Percentiles rank a stretch among this genome's conserved stretches.
Conservation (phyloP, 1,139 yeast genomes). For the Blastobotrys persicus region DNA sequence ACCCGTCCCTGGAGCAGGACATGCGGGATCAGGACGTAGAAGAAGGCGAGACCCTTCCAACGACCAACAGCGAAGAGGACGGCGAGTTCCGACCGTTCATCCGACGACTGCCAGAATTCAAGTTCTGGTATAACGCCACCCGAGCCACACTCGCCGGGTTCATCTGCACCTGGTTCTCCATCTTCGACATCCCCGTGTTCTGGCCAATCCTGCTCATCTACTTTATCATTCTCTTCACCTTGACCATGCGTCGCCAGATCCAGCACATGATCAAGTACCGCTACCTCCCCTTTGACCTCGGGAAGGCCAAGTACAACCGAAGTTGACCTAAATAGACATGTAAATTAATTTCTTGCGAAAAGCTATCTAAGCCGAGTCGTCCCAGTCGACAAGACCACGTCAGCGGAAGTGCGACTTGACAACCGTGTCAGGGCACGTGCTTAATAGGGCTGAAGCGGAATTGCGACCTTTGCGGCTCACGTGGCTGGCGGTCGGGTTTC, state of each 20-base stretch:
- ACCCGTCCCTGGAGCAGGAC: slow-evolving; percentile 91
- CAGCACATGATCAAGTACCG: slow-evolving; percentile 95
- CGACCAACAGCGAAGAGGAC: slow-evolving; percentile 34
- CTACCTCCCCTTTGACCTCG: slow-evolving; percentile 90
- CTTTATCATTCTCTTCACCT: slow-evolving; percentile 72
- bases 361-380: too few species aligned
- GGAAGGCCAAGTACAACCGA: slow-evolving; percentile 65
- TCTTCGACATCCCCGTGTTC: slow-evolving; percentile 89
- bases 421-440: too few species aligned
- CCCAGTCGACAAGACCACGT: too few species aligned
- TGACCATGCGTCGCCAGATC: slow-evolving; percentile 95
- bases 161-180: slow-evolving; percentile 57
- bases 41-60: slow-evolving; percentile 56
- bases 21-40: slow-evolving; percentile 77
- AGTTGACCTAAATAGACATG: background rate
- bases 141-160: slow-evolving; percentile 68
- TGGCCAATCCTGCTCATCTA: slow-evolving; percentile 95
- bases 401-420: too few species aligned
- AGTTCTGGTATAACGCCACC: slow-evolving; percentile 86
- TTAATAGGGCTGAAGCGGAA: too few species aligned
- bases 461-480: too few species aligned
- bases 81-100: slow-evolving; percentile 58
- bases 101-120: slow-evolving; percentile 89
- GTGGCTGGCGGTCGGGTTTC: too few species aligned
- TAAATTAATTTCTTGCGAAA: background rate